Evolutionary conservation across 2,329 filamentous ascomycete species (phyloP).

Genomic region (Fusarium camptoceras): DNA sequence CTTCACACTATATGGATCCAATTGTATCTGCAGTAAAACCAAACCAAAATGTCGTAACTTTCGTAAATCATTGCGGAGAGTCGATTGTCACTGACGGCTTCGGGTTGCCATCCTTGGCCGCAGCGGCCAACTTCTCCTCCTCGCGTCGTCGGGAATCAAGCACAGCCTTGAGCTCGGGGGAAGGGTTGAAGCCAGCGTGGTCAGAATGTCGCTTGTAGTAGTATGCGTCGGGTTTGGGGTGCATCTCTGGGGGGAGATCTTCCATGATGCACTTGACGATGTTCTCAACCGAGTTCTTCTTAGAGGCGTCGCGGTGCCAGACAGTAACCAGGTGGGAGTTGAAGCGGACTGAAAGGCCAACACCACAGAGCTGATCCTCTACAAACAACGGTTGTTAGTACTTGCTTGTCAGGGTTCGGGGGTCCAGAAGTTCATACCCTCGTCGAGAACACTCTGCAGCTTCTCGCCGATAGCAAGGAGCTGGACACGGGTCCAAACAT

Average conservation of each 20-base stretch:
- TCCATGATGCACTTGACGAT: conserved; percentile 79
- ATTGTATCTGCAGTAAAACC: conserved; percentile 9
- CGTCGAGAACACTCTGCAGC: conserved; percentile 78
- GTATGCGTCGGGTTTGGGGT: conserved; percentile 77
- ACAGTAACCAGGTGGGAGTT: conserved; percentile 89
- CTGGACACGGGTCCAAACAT: conserved; percentile 85
- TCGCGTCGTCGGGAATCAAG: conserved; percentile 66
- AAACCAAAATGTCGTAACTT: conserved; percentile 27
- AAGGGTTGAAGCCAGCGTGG: conserved; percentile 82
- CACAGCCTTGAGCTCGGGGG: conserved; percentile 68
- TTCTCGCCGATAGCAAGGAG: conserved; percentile 86
- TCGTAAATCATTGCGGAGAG: conserved; percentile 45
- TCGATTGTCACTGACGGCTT: conserved; percentile 45
- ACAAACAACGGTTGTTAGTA: conserved; percentile 27
- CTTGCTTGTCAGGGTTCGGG: not conserved
- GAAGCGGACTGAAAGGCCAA: conserved; percentile 88
- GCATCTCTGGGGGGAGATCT: conserved; percentile 77
- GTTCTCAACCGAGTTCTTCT: conserved; percentile 80
- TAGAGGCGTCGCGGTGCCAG: conserved; percentile 91
- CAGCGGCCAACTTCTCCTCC: conserved; percentile 50
- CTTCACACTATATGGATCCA: conserved; percentile 23
- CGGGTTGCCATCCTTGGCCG: conserved; percentile 38
- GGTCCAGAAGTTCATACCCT: conserved; percentile 62
- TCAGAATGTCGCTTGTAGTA: conserved; percentile 92
- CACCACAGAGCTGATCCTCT: conserved; percentile 90